A percentile compares a stretch with the other conserved stretches of the same genome.
phyloP scores from a whole-genome alignment of 352 stramenopile species.

The Globisporangium mamillatum region DNA sequence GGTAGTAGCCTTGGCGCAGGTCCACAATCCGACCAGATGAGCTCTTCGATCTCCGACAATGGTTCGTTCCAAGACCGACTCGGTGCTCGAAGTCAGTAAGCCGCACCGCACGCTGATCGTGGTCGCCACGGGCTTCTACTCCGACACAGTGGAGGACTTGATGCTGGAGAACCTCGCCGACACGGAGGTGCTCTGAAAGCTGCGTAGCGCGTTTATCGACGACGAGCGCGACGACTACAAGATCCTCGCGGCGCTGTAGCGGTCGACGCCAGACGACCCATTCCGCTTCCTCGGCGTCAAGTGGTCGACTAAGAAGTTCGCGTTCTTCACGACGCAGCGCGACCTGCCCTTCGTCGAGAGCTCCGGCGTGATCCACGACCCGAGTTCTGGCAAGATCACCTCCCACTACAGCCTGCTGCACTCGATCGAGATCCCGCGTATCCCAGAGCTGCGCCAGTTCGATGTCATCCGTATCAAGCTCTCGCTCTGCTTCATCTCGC shows the following conservation, averaged over 20 bases:
- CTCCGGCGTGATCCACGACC: conserved; percentile 10
- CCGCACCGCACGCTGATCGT: conserved; percentile 23
- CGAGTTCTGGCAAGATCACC: neutral
- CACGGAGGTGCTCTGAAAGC: conserved; percentile 34
- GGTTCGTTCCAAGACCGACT: neutral
- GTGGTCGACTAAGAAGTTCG: conserved; percentile 23
- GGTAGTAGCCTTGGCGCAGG: too few relatives aligned
- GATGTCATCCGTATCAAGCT: conserved; percentile 22
- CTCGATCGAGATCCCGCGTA: conserved; percentile 10
- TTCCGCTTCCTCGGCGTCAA: conserved; percentile 49
- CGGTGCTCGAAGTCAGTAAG: neutral
- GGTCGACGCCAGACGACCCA: conserved; percentile 33
- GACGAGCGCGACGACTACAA: conserved; percentile 37
- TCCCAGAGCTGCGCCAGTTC: conserved; percentile 17
- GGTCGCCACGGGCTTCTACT: conserved; percentile 34
- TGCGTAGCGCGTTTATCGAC: conserved; percentile 37
- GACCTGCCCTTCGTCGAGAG: conserved; percentile 19
- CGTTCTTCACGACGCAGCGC: neutral
- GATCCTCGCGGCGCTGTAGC: conserved; percentile 31
- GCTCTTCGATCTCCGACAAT: neutral
- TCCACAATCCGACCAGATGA: neutral
- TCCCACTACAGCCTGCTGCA: conserved; percentile 18
- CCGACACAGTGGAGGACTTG: conserved; percentile 40
- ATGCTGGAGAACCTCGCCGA: conserved; percentile 41
- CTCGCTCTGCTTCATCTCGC: conserved; percentile 33